Evolutionary conservation across 2,329 filamentous ascomycete genomes (phyloP).

Genomic region (Neofusicoccum parvum): DNA sequence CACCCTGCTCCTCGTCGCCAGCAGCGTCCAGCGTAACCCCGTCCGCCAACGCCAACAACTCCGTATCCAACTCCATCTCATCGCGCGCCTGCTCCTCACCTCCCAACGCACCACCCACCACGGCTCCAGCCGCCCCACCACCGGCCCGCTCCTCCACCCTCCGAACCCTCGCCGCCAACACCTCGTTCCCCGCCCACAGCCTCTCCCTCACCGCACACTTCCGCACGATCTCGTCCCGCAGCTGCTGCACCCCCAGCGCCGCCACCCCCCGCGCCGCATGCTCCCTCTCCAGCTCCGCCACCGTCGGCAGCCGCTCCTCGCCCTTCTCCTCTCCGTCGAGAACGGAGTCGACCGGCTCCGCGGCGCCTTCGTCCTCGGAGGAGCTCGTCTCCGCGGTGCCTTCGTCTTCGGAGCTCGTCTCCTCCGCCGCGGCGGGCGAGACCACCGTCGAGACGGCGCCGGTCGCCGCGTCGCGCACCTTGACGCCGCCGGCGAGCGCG

Average conservation of each 20-base stretch:
- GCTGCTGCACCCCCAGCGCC: not conserved
- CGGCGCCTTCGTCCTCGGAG: no score
- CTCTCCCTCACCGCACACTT: slow-evolving; percentile 1
- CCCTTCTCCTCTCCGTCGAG: no score
- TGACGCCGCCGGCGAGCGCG: not conserved
- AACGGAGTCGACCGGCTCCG: no score
- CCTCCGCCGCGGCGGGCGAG: no score
- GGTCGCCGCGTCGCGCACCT: not conserved
- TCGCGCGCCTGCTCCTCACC: not conserved
- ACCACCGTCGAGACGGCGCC: no score
- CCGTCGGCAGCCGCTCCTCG: not conserved
- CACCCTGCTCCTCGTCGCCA: not conserved
- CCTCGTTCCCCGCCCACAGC: not conserved
- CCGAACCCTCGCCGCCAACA: not conserved
- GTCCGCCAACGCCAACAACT: slow-evolving; percentile 10
- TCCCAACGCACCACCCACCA: no score
- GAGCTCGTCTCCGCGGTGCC: no score
- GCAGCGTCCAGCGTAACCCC: no score
- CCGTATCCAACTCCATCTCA: not conserved
- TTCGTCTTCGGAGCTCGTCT: no score
- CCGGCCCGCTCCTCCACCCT: not conserved
- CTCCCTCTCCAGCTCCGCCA: not conserved
- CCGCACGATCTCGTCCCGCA: not conserved
- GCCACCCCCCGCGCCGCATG: not conserved
- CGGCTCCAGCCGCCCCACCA: not conserved